Evolutionary conservation across 805 yeast genomes (phyloP).

Genomic region (Priceomyces medius): DNA sequence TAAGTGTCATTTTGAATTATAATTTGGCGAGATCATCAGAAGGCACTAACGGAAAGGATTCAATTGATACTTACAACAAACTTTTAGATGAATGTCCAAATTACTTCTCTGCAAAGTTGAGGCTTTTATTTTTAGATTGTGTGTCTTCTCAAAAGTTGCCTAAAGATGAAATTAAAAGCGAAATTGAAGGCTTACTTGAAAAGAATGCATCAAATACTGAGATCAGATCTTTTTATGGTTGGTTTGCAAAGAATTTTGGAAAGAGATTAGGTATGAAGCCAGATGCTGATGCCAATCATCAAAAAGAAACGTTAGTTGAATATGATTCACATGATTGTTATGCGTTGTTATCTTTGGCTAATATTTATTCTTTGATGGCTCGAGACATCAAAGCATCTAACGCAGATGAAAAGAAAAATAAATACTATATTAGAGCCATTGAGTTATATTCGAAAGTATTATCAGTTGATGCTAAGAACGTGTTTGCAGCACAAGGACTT

Average conservation of each 20-base stretch:
- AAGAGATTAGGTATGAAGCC: conserved; percentile 47
- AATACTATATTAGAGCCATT: conserved; percentile 84
- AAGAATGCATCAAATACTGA: conserved; percentile 65
- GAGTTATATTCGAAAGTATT: conserved; percentile 88
- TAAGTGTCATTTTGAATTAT: conserved; percentile 41
- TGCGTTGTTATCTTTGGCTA: conserved; percentile 87
- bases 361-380: conserved; percentile 79
- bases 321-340: conserved; percentile 86
- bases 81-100: conserved; percentile 63
- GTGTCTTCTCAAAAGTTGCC: conserved; percentile 36
- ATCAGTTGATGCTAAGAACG: conserved; percentile 77
- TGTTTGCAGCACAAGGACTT: conserved; percentile 96
- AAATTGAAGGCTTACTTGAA: conserved; percentile 54
- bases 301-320: conserved; percentile 78
- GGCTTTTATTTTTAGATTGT: conserved; percentile 63
- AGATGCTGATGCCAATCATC: conserved; percentile 71
- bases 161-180: conserved; percentile 49
- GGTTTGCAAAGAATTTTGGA: conserved; percentile 72
- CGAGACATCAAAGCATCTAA: conserved; percentile 58
- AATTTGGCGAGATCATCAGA: conserved; percentile 80
- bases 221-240: conserved; percentile 86
- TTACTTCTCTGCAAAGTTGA: conserved; percentile 71
- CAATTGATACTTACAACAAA: conserved; percentile 50
- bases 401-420: conserved; percentile 57
- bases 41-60: conserved; percentile 34